These are phyloP conservation scores for Fusarium udum DNA, from an alignment of 2,329 filamentous ascomycete species.

Conservation along the genomic window DNA sequence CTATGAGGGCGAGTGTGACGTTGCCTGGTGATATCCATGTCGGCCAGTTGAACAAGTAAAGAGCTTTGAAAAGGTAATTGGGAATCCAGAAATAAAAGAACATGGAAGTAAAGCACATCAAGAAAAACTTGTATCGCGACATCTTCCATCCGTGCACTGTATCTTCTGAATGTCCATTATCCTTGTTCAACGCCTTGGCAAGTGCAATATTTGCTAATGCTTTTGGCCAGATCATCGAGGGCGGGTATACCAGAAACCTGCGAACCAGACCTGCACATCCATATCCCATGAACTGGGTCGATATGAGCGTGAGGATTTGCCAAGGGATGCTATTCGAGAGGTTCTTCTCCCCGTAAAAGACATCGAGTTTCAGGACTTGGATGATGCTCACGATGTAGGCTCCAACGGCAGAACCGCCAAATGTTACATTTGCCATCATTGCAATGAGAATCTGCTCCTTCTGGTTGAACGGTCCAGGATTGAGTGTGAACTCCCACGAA, in stretches of 20 bases:
- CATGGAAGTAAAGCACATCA: conserved; percentile 53
- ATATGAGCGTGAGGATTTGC: conserved; percentile 56
- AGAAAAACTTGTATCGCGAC: conserved; percentile 54
- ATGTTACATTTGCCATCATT: conserved; percentile 65
- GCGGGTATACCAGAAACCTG: conserved; percentile 59
- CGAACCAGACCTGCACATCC: conserved; percentile 59
- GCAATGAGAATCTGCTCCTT: conserved; percentile 65
- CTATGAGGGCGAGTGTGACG: conserved; percentile 47
- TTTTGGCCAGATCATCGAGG: conserved; percentile 61
- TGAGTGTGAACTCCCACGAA: conserved; percentile 47
- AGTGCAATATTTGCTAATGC: conserved; percentile 58
- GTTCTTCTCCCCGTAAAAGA: conserved; percentile 55
- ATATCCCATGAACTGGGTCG: conserved; percentile 62
- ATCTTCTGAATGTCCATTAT: conserved; percentile 32
- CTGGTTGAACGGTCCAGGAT: conserved; percentile 61
- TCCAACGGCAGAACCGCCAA: conserved; percentile 42
- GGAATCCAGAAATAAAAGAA: conserved; percentile 64
- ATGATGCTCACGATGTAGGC: conserved; percentile 58
- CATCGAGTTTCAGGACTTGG: conserved; percentile 55
- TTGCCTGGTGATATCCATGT: conserved; percentile 59
- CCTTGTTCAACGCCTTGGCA: conserved; percentile 40
- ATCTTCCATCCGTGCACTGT: conserved; percentile 37
- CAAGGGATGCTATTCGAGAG: conserved; percentile 51
- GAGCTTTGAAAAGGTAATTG: conserved; percentile 57
- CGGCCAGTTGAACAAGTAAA: conserved; percentile 60